Evolutionary conservation across 2,329 filamentous ascomycete species (phyloP).

Genomic region (Teratosphaeria epicoccoides): DNA sequence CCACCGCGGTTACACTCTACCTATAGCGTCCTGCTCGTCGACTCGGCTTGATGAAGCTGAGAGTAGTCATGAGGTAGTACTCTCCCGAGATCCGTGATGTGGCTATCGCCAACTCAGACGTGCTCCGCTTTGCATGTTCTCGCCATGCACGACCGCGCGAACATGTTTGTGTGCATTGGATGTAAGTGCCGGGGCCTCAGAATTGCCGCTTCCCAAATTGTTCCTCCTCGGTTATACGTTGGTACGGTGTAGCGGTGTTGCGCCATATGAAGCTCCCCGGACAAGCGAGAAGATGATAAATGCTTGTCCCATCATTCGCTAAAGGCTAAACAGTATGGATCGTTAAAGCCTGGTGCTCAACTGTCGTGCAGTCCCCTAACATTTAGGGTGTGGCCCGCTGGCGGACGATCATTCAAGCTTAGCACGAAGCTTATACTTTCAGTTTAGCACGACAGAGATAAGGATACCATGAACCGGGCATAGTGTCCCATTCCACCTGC

Average conservation of each 20-base stretch:
- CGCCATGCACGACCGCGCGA: not conserved
- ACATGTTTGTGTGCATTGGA: not conserved
- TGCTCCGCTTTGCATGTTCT: not conserved
- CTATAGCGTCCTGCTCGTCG: too few relatives aligned
- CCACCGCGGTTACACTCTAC: too few relatives aligned
- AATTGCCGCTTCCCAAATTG: not conserved
- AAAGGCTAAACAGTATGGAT: too few relatives aligned
- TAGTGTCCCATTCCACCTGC: too few relatives aligned
- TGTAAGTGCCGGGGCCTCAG: not conserved
- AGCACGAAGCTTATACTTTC: not conserved
- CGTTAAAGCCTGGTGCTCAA: too few relatives aligned
- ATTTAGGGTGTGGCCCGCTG: not conserved
- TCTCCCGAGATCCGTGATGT: too few relatives aligned
- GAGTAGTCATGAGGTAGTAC: too few relatives aligned
- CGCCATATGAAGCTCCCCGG: not conserved
- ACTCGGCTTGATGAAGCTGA: not conserved
- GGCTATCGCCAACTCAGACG: not conserved
- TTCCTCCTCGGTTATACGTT: not conserved
- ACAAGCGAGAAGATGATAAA: not conserved
- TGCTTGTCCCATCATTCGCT: not conserved
- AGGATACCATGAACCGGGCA: not conserved
- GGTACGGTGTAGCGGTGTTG: not conserved
- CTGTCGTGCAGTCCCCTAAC: too few relatives aligned
- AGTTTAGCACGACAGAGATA: not conserved
- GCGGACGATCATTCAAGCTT: not conserved